Evolutionary conservation across 208 protist species (phyloP).

Genomic region (Strigomonas oncopelti): DNA sequence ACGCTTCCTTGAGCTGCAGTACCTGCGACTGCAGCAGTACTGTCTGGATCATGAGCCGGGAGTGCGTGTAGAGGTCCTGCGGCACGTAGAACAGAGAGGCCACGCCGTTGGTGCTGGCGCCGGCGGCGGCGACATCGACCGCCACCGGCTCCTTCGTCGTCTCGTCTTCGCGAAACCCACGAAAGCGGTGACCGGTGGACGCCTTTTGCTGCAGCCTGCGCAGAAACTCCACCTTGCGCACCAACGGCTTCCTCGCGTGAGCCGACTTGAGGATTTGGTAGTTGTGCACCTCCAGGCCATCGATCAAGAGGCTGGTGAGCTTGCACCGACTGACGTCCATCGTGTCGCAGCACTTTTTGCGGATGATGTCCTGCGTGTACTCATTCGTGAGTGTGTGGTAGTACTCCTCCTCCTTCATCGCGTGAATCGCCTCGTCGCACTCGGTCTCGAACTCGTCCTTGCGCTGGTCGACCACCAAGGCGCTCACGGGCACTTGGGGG

Average conservation of each 20-base stretch:
- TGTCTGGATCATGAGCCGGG: conserved; percentile 63
- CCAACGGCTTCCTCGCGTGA: conserved; percentile 28
- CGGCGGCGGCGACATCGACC: not conserved
- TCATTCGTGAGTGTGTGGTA: conserved; percentile 70
- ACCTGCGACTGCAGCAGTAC: conserved; percentile 50
- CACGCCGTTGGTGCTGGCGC: not conserved
- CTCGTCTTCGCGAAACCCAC: conserved; percentile 1
- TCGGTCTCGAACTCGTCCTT: conserved; percentile 54
- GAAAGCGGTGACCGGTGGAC: conserved; percentile 15
- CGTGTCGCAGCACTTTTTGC: conserved; percentile 67
- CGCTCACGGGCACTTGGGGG: conserved; percentile 48
- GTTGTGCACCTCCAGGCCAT: conserved; percentile 66
- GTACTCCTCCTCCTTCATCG: conserved; percentile 66
- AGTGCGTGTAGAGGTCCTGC: conserved; percentile 58
- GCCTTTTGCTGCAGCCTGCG: conserved; percentile 47
- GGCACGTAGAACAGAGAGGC: not conserved
- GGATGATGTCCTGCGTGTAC: conserved; percentile 68
- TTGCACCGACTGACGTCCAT: conserved; percentile 77
- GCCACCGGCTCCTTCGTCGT: not conserved
- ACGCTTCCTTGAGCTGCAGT: conserved; percentile 48
- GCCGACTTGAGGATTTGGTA: conserved; percentile 63
- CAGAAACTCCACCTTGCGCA: conserved; percentile 78
- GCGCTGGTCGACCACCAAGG: conserved; percentile 57
- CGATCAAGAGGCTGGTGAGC: conserved; percentile 46
- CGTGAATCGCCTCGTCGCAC: conserved; percentile 51